A percentile compares a stretch with the other conserved stretches of the same genome.
Conservation (phyloP, 1,139 yeast species). For the Wickerhamiella pararugosa region DNA sequence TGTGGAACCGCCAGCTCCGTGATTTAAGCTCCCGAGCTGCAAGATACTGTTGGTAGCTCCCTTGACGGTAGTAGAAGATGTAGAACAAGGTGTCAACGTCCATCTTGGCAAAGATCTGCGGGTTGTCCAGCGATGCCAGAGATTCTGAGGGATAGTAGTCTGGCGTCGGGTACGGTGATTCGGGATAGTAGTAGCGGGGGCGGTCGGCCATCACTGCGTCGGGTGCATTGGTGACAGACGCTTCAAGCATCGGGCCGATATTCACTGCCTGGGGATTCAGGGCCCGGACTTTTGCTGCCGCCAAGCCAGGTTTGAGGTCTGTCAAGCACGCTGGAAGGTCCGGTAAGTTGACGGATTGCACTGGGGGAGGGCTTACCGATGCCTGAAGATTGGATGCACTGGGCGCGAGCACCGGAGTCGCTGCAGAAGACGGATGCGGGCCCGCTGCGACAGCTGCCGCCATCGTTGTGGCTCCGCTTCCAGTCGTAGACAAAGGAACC, state of each 20-base stretch:
- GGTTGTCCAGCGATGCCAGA: slow-evolving; percentile 27
- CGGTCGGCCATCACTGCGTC: slow-evolving; percentile 84
- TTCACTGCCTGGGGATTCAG: slow-evolving; percentile 41
- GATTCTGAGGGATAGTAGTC: slow-evolving; percentile 90
- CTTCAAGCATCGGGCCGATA: slow-evolving; percentile 48
- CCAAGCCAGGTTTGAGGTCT: slow-evolving; percentile 33
- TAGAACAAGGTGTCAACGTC: slow-evolving; percentile 83
- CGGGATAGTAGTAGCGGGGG: slow-evolving; percentile 71
- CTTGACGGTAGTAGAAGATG: slow-evolving; percentile 73
- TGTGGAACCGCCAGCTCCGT: slow-evolving; percentile 84
- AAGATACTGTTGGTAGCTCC: slow-evolving; percentile 55
- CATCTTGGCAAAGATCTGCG: slow-evolving; percentile 46
- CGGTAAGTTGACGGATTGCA: slow-evolving; percentile 10
- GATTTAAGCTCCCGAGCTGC: slow-evolving; percentile 71
- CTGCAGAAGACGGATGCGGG: slow-evolving; percentile 10
- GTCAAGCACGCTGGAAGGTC: slow-evolving; percentile 36
- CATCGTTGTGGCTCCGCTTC: not conserved
- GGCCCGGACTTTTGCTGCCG: slow-evolving; percentile 31
- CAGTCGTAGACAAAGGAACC: slow-evolving; percentile 1
- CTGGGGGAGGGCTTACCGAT: slow-evolving; percentile 8
- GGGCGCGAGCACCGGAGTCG: slow-evolving; percentile 9
- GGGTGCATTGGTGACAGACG: slow-evolving; percentile 76
- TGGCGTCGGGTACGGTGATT: slow-evolving; percentile 78
- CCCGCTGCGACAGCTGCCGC: slow-evolving; percentile 13
- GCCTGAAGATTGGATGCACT: slow-evolving; percentile 9